These are phyloP conservation scores for Colletotrichum australisinense DNA, from an alignment of 2,329 filamentous ascomycete species.

Conservation along the genomic window DNA sequence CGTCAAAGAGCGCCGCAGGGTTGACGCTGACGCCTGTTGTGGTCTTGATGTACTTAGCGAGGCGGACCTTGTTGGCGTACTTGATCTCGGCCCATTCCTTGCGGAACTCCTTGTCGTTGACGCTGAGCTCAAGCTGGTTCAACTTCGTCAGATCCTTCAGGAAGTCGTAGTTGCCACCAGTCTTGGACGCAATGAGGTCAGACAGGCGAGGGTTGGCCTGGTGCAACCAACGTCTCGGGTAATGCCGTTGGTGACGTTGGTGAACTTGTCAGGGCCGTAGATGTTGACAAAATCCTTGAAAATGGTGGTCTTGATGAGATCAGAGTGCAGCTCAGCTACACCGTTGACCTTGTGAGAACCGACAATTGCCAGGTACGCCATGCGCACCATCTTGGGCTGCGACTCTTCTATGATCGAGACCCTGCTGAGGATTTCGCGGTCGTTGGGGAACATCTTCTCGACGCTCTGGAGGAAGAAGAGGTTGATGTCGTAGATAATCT, in stretches of 20 bases:
- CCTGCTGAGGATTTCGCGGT: constrained; percentile 83
- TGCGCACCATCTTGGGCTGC: constrained; percentile 96
- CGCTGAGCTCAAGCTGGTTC: constrained; percentile 85
- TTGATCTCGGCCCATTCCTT: constrained; percentile 98
- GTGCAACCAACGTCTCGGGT: constrained; percentile 95
- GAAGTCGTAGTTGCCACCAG: constrained; percentile 85
- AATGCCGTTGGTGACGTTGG: constrained; percentile 98
- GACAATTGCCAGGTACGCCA: constrained; percentile 95
- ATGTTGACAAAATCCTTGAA: constrained; percentile 99
- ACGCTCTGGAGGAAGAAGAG: constrained; percentile 91
- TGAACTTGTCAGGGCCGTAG: constrained; percentile 97
- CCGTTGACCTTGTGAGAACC: constrained; percentile 99
- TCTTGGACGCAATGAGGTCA: constrained; percentile 90
- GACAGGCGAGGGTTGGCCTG: constrained; percentile 96
- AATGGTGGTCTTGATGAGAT: constrained; percentile 98
- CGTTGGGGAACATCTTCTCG: constrained; percentile 89
- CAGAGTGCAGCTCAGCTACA: constrained; percentile 96
- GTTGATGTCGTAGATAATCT: constrained; percentile 99
- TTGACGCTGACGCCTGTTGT: constrained; percentile 86
- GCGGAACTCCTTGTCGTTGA: constrained; percentile 89
- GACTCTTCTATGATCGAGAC: constrained; percentile 99
- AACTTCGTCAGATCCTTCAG: constrained; percentile 90
- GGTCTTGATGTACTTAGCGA: constrained; percentile 91
- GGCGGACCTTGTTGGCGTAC: constrained; percentile 91
- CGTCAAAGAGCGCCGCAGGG: constrained; percentile 89